phyloP scores from a whole-genome alignment of 345 rosid genomes.

The Citrus glauca region DNA sequence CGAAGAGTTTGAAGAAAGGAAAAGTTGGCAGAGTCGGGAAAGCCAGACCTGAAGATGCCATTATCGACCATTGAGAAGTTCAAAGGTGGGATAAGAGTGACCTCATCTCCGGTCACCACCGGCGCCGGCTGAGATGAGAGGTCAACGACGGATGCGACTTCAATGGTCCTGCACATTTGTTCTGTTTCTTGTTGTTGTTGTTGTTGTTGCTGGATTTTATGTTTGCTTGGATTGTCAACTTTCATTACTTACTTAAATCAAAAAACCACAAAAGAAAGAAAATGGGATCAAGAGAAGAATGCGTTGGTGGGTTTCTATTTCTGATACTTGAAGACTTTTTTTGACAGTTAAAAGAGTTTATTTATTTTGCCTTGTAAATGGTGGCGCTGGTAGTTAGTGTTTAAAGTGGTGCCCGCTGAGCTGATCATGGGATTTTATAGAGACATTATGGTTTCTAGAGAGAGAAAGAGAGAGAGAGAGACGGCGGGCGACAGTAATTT shows the following conservation, averaged over 20 bases:
- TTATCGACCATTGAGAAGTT: constrained; percentile 94
- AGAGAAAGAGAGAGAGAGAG: neutral
- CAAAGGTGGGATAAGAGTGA: constrained; percentile 63
- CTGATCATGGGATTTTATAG: constrained; percentile 10
- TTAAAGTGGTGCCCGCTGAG: neutral
- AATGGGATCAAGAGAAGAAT: constrained; percentile 16
- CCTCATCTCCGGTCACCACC: constrained; percentile 36
- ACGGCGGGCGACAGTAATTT: neutral
- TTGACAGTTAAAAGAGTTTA: constrained; percentile 4
- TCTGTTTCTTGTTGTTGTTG: neutral
- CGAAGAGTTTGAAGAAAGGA: constrained; percentile 77
- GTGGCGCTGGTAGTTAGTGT: constrained; percentile 7
- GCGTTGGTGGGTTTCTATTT: constrained; percentile 5
- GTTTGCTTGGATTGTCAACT: neutral
- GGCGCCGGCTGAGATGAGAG: constrained; percentile 26
- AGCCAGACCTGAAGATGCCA: constrained; percentile 96
- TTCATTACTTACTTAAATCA: constrained; percentile 11
- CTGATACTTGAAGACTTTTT: neutral
- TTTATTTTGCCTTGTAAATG: neutral
- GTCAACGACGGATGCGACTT: constrained; percentile 47
- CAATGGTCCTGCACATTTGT: constrained; percentile 44
- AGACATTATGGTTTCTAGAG: neutral
- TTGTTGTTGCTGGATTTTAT: neutral
- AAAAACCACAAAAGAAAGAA: neutral
- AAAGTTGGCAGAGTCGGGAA: constrained; percentile 87